phyloP scores from a whole-genome alignment of 345 rosid species.

The Euphorbia lathyris region DNA sequence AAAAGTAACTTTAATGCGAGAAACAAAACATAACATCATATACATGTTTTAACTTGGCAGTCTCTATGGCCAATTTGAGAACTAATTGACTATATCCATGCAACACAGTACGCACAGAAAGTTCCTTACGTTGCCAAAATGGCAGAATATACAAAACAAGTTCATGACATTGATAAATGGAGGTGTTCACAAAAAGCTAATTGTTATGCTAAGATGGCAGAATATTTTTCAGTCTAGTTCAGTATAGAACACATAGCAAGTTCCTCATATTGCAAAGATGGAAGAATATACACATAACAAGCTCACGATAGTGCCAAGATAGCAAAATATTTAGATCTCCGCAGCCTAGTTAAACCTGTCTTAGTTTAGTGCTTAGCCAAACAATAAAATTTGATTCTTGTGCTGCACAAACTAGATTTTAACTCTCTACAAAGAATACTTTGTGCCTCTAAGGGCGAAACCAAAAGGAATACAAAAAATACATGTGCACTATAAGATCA shows the following conservation, averaged over 20 bases:
- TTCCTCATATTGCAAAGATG: too few relatives aligned
- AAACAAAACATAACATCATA: not conserved
- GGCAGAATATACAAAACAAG: conserved; percentile 5
- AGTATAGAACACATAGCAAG: too few relatives aligned
- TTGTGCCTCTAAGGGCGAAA: not conserved
- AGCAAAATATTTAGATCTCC: conserved; percentile 1
- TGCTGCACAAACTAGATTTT: not conserved
- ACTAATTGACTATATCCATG: not conserved
- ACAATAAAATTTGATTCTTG: not conserved
- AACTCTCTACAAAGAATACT: not conserved
- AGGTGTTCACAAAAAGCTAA: too few relatives aligned
- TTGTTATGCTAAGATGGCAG: too few relatives aligned
- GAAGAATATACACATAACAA: not conserved
- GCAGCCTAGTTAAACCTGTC: not conserved
- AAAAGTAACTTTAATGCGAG: not conserved
- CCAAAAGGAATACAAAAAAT: not conserved
- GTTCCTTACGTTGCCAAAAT: not conserved
- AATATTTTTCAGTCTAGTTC: too few relatives aligned
- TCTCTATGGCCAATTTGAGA: not conserved
- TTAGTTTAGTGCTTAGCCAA: not conserved
- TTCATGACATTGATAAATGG: not conserved
- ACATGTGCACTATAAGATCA: not conserved
- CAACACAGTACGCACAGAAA: not conserved
- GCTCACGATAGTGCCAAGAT: not conserved
- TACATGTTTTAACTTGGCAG: not conserved